Base-by-base conservation (phyloP, 768 basidiomycete species). In the Gymnopilus junonius region DNA sequence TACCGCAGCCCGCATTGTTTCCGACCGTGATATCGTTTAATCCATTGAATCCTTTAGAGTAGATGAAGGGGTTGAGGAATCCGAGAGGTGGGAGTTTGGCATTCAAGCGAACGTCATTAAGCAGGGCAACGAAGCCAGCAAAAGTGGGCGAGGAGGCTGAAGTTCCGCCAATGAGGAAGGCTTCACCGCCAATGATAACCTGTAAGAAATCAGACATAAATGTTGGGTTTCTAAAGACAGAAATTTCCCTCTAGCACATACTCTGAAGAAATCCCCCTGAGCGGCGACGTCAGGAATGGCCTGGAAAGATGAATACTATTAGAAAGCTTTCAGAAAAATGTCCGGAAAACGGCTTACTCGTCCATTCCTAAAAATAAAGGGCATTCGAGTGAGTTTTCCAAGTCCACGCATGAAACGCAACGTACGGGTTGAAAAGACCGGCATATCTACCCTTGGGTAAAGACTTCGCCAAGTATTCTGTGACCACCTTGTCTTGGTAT, bases 231-330 rank as follows among this genome's bases (percentile, higher is more conserved):
- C 11, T 3, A 45, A 29, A 21, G 11, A 12, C 11, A 15, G 14
- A 31, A 3, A 31, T 29, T 2, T 27, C 5, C 25, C 2, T 20
- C 27, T 27, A 29, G 15, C 15, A 4, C 29, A 8, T 21, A 50
- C 46, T 27, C 46, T 71, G 79, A 84, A 91, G 39, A 74, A 66
- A 58, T 70, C 65, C 1, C 79, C 76, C 70, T 87, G 88, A 1
- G 89, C 87, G 1, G 88, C 74, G 48, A 91, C 87, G 62, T 92
- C 90, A 3, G 90, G 90, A 63, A 80, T 74, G 29, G 78, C 89
- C 88, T 83, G 50, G 14, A 48, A 25, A 37, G 23, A 17, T 23
- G 29, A 25, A 63, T 43, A 35, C 40, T 15, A 40, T 27, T 2
- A 48, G 8, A n/a, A 15, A 21, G 25, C 20, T 43, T 23, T 20